phyloP scores from a whole-genome alignment of 495 filamentous ascomycete species.

The Peziza echinospora region DNA sequence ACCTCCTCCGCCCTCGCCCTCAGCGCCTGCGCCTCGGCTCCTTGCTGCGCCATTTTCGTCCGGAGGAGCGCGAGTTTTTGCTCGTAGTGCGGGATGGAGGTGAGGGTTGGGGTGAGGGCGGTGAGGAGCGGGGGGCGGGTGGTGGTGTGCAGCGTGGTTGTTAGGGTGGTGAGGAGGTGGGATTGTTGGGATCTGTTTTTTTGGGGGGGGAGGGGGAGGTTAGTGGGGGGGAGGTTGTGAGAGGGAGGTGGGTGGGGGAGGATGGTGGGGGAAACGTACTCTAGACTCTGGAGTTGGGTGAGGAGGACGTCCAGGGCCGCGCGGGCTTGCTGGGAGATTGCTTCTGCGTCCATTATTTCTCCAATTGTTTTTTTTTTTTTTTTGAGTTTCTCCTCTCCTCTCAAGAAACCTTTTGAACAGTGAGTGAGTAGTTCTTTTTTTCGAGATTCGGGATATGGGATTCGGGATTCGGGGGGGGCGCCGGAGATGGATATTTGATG shows the following conservation, averaged over 20 bases:
- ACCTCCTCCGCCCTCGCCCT: slow-evolving; percentile 14
- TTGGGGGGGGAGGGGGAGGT: neutral
- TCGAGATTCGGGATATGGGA: too few species aligned
- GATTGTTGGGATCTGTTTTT: slow-evolving; percentile 11
- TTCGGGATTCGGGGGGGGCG: too few species aligned
- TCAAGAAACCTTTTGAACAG: too few species aligned
- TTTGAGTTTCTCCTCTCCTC: too few species aligned
- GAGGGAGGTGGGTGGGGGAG: neutral
- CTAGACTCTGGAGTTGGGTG: slow-evolving; percentile 11
- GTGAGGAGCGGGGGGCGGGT: slow-evolving; percentile 12
- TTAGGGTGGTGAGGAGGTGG: slow-evolving; percentile 13
- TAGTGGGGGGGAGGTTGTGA: neutral
- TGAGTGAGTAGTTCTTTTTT: too few species aligned
- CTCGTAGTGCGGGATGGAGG: slow-evolving; percentile 14
- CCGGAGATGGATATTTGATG: too few species aligned
- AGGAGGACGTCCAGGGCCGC: slow-evolving; percentile 13
- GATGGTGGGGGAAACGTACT: slow-evolving; percentile 4
- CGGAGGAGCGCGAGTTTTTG: slow-evolving; percentile 14
- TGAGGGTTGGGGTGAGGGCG: slow-evolving; percentile 12
- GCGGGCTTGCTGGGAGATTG: slow-evolving; percentile 11
- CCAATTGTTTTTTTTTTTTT: too few species aligned
- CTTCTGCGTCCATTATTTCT: slow-evolving; percentile 13
- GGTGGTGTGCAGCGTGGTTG: slow-evolving; percentile 9
- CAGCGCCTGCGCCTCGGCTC: slow-evolving; percentile 10
- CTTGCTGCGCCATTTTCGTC: slow-evolving; percentile 12